Conservation (phyloP, 2,329 filamentous ascomycete species). For the Pezicula rhizophila region DNA sequence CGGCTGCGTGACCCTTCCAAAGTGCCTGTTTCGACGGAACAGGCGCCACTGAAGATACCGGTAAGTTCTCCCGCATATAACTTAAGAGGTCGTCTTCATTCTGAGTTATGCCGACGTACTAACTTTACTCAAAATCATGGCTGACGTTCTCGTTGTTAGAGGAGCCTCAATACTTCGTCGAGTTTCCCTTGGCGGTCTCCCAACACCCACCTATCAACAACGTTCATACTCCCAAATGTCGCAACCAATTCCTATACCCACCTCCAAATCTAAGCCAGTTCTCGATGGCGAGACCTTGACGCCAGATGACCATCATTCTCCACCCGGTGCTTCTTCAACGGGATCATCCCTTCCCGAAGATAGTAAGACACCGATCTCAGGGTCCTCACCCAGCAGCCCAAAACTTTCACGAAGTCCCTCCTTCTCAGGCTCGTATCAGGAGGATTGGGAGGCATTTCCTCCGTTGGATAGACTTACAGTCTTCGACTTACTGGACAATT, state of each 20-base stretch:
- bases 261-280: slow-evolving; percentile 14
- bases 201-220: slow-evolving; percentile 26
- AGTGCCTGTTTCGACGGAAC: too few species aligned
- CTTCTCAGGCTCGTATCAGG: slow-evolving; percentile 80
- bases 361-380: slow-evolving; percentile 46
- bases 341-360: slow-evolving; percentile 42
- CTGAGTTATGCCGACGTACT: neutral
- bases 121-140: slow-evolving; percentile 23
- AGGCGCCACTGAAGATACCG: neutral
- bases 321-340: slow-evolving; percentile 28
- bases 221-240: slow-evolving; percentile 39
- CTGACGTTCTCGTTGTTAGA: slow-evolving; percentile 37
- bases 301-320: slow-evolving; percentile 13
- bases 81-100: too few species aligned
- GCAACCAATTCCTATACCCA: slow-evolving; percentile 32
- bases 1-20: too few species aligned
- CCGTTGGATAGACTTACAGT: slow-evolving; percentile 85
- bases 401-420: slow-evolving; percentile 70
- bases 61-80: neutral
- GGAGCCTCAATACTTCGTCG: slow-evolving; percentile 34
- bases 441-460: slow-evolving; percentile 81
- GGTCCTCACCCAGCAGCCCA: slow-evolving; percentile 42
- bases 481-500: slow-evolving; percentile 90
- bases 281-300: slow-evolving; percentile 14
- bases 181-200: slow-evolving; percentile 35